A percentile compares a stretch with the other conserved stretches of the same genome.
These are phyloP conservation scores for Xylariomycetidae sp. DNA, from an alignment of 2,329 filamentous ascomycete species.

Conservation along the genomic window DNA sequence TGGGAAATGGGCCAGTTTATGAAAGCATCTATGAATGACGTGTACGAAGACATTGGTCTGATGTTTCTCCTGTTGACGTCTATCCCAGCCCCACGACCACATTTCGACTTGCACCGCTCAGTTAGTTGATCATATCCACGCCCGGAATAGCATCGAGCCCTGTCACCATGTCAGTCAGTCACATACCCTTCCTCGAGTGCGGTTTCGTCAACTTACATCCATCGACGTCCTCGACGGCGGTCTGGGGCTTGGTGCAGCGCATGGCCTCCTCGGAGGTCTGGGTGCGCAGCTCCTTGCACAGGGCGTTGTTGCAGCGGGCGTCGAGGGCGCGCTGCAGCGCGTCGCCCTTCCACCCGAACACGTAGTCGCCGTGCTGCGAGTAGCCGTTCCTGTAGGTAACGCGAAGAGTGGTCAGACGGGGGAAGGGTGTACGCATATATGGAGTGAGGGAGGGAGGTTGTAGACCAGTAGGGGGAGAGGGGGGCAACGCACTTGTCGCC, in stretches of 20 bases:
- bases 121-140: neutral
- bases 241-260: slow-evolving; percentile 19
- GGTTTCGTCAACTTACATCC: slow-evolving; percentile 17
- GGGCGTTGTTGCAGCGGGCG: slow-evolving; percentile 29
- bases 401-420: neutral
- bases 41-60: too few species aligned
- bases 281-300: slow-evolving; percentile 20
- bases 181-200: neutral
- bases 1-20: too few species aligned
- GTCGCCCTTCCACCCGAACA: slow-evolving; percentile 36
- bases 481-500: slow-evolving; percentile 14
- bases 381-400: slow-evolving; percentile 19
- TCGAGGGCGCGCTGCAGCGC: slow-evolving; percentile 33
- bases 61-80: too few species aligned
- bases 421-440: neutral
- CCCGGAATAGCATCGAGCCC: neutral
- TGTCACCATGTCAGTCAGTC: neutral
- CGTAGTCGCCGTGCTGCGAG: slow-evolving; percentile 31
- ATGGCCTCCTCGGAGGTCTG: slow-evolving; percentile 23
- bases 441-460: neutral
- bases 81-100: too few species aligned
- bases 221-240: slow-evolving; percentile 20
- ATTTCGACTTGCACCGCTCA: too few species aligned
- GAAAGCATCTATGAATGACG: too few species aligned
- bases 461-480: neutral